These are phyloP conservation scores for Sphaerulina vaccinii DNA, from an alignment of 2,329 filamentous ascomycete genomes.

Conservation along the genomic window DNA sequence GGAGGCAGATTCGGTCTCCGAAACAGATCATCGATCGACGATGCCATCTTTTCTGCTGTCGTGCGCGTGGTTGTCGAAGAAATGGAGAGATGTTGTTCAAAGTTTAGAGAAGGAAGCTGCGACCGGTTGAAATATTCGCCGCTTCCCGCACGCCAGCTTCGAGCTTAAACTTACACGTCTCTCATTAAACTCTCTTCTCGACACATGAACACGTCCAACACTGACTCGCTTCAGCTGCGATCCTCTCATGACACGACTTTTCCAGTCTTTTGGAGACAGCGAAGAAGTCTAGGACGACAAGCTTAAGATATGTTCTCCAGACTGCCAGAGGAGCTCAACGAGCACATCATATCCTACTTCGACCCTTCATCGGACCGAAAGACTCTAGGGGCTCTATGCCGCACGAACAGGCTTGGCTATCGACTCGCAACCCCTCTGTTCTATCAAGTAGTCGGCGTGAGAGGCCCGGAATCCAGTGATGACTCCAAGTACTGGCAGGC, in stretches of 20 bases:
- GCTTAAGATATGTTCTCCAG: background rate
- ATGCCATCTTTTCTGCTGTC: slow-evolving; percentile 43
- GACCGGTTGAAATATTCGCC: too few species aligned
- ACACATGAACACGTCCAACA: too few species aligned
- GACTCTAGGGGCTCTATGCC: background rate
- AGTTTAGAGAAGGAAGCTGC: background rate
- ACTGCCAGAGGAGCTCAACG: slow-evolving; percentile 10
- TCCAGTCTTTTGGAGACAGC: too few species aligned
- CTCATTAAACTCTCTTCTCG: too few species aligned
- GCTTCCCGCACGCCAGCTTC: too few species aligned
- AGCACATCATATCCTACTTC: background rate
- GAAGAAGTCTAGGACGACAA: too few species aligned
- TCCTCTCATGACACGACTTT: too few species aligned
- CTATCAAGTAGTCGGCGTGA: slow-evolving; percentile 1
- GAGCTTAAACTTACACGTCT: too few species aligned
- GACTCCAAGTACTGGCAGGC: background rate
- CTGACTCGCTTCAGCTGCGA: too few species aligned
- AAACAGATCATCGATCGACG: slow-evolving; percentile 63
- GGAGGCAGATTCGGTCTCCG: slow-evolving; percentile 53
- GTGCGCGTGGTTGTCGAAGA: too few species aligned
- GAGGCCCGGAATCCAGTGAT: background rate
- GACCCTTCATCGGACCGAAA: background rate
- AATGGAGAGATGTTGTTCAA: background rate
- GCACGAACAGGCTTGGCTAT: background rate
- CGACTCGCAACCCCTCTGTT: background rate